phyloP scores from a whole-genome alignment of 2,329 filamentous ascomycete species.

The Aspergillus pseudoglaucus region DNA sequence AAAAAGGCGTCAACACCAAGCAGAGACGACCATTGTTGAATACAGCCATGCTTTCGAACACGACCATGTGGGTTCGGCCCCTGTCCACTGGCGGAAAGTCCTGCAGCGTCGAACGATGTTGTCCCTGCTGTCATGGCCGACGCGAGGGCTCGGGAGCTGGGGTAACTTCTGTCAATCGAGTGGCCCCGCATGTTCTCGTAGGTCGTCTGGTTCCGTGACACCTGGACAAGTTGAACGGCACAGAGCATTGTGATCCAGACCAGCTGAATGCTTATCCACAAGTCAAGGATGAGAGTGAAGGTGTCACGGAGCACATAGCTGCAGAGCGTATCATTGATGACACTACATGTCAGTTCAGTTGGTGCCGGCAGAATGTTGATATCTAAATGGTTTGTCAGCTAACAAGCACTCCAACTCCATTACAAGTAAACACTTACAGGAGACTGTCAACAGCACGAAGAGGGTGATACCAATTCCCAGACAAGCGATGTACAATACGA shows the following conservation, averaged over 20 bases:
- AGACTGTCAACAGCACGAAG: conserved; percentile 65
- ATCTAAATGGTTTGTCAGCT: conserved; percentile 41
- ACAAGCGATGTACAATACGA: conserved; percentile 79
- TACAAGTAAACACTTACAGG: conserved; percentile 50
- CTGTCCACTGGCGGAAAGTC: conserved; percentile 61
- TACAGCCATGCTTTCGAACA: conserved; percentile 50
- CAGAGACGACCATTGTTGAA: conserved; percentile 74
- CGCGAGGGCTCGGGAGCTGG: conserved; percentile 54
- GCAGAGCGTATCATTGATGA: conserved; percentile 72
- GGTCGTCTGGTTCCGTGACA: conserved; percentile 87
- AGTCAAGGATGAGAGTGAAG: conserved; percentile 70
- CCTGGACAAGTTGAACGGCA: conserved; percentile 86
- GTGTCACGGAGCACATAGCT: conserved; percentile 70
- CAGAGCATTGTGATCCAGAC: conserved; percentile 97
- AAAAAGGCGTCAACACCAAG: conserved; percentile 91
- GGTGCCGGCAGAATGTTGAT: conserved; percentile 53
- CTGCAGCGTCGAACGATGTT: conserved; percentile 59
- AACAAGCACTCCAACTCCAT: not conserved
- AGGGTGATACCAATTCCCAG: conserved; percentile 68
- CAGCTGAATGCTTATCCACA: conserved; percentile 79
- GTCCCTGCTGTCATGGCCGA: conserved; percentile 64
- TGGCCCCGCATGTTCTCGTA: conserved; percentile 93
- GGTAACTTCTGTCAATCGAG: conserved; percentile 51
- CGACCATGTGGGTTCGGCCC: conserved; percentile 55
- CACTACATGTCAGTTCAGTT: conserved; percentile 54